These are phyloP conservation scores for Pseudogymnoascus sp. DNA, from an alignment of 2,329 filamentous ascomycete species.

Conservation along the genomic window DNA sequence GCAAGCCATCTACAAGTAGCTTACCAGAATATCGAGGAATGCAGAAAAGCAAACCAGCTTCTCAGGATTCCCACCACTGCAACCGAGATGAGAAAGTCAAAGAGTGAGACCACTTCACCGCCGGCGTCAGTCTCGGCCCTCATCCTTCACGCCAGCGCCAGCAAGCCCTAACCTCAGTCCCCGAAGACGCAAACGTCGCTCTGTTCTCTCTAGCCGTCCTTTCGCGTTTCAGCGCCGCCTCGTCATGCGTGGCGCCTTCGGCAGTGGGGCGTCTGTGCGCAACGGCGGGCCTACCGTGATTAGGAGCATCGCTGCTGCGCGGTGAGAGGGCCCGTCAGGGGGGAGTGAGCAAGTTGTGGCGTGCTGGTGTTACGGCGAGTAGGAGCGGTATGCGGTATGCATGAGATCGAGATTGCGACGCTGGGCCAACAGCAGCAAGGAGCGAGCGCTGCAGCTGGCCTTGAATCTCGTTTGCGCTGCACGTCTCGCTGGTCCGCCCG, in stretches of 20 bases:
- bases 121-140: background rate
- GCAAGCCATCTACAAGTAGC: background rate
- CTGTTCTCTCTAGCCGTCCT: background rate
- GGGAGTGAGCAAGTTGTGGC: background rate
- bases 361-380: background rate
- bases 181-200: background rate
- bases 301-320: background rate
- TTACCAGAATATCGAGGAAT: background rate
- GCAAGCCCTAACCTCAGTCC: background rate
- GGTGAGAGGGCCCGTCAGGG: background rate
- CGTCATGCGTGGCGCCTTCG: background rate
- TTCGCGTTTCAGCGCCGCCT: background rate
- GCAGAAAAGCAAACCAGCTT: background rate
- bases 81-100: background rate
- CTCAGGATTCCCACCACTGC: background rate
- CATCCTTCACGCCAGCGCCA: background rate
- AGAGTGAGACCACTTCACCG: background rate
- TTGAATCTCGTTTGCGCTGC: background rate
- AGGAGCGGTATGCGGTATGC: background rate
- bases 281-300: background rate
- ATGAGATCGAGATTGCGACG: background rate
- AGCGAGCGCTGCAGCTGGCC: background rate
- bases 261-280: background rate
- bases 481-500: background rate
- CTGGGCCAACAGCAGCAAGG: background rate